phyloP scores from a whole-genome alignment of 768 basidiomycete genomes.

The Suillus brevipes region DNA sequence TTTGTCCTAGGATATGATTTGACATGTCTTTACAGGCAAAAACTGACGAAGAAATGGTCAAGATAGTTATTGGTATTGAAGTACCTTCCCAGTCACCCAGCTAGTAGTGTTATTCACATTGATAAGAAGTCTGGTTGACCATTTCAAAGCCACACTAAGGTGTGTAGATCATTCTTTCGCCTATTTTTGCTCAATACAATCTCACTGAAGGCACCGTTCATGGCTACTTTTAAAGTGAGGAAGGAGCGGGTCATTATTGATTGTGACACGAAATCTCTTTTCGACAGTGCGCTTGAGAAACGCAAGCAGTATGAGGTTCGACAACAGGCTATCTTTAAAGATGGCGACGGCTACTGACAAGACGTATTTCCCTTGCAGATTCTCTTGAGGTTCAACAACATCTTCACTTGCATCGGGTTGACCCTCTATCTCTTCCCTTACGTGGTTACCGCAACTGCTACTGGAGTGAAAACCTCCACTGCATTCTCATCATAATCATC shows the following conservation, averaged over 20 bases:
- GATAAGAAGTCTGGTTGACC: conserved; percentile 96
- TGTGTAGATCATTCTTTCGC: conserved; percentile 28
- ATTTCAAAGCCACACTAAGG: conserved; percentile 97
- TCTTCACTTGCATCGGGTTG: conserved; percentile 86
- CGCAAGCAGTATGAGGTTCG: conserved; percentile 80
- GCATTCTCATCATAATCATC: no score
- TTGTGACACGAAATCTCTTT: conserved; percentile 70
- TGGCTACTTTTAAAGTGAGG: conserved; percentile 99
- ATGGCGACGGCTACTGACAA: conserved; percentile 98
- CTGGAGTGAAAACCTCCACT: no score
- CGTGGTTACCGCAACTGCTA: conserved; percentile 93
- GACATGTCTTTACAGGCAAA: conserved; percentile 63
- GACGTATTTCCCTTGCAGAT: conserved; percentile 94
- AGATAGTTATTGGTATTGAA: conserved; percentile 88
- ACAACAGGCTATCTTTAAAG: conserved; percentile 99
- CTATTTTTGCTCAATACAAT: conserved; percentile 3
- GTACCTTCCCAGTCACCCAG: conserved; percentile 98
- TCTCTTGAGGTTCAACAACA: conserved; percentile 99
- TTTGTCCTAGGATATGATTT: not conserved
- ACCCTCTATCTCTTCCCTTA: conserved; percentile 94
- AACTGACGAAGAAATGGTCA: conserved; percentile 99
- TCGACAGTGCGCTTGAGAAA: conserved; percentile 58
- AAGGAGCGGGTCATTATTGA: conserved; percentile 74
- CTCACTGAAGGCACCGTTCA: conserved; percentile 84
- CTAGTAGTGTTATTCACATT: conserved; percentile 94